Base-by-base conservation (phyloP, 805 yeast species). In the Teunomyces aglyptinius region DNA sequence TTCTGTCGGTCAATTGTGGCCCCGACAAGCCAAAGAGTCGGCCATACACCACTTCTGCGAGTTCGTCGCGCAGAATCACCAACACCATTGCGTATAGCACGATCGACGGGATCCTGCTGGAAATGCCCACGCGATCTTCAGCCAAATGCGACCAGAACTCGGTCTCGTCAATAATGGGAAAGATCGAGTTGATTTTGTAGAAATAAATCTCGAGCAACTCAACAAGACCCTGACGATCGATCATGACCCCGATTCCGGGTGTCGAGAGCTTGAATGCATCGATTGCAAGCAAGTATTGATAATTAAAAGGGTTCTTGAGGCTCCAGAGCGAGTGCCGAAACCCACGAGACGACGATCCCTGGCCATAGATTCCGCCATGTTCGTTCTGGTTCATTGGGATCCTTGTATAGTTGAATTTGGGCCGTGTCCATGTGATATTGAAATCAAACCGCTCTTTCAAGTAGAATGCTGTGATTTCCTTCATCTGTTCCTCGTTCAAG, bases 201-300 rank as follows among this genome's bases (percentile, higher is more conserved):
- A 69, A 69, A 51, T 55, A 69, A 3, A 68, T 31, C 26, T 61
- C 56, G 3, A 65, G 36, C 16, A 68, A 50, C 38, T 53, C 31
- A 7, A 22, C n/a, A 12, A 43, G 31, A 4, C 27, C 13, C 10
- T 18, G 32, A 10, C 22, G 11, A 38, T 43, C 46, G 15, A 43
- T 19, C n/a, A 7, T 19, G 13, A 44, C 27, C 1, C 24, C 31
- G 18, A 20, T 29, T 5, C 26, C 26, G 3, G 57, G 53, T n/a
- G 54, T 49, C 5, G 59, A 47, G 16, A 67, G 48, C 6, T 68
- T 64, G 49, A 68, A 68, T 5, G 71, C 71, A 47, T 64, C 43
- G 19, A 66, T 64, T 4, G 54, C 46, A 22, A 53, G 44, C 19
- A 67, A 49, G 32, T 53, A 59, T 3, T 53, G 43, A 45, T 54